Evolutionary conservation across 345 rosid species (phyloP), one percentile per base, ranked within the genome.

Genomic region (Crucihimalaya himalaica): DNA sequence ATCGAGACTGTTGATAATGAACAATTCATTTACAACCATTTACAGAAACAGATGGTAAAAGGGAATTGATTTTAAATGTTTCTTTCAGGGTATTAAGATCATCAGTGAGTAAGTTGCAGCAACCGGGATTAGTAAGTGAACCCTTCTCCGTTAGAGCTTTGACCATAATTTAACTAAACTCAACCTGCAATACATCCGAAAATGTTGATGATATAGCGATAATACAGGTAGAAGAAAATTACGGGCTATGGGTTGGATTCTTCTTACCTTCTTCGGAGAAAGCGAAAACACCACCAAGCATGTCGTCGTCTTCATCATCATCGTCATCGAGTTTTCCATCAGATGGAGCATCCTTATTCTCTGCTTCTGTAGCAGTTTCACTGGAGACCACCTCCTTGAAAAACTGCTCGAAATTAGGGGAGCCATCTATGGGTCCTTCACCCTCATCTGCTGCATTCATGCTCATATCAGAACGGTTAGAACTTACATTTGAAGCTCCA

Each of bases 181-280:
- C 69, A 55, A 47, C 70, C 78, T 63, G 40, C 57, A 72, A 68
- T 52, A 21, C 2, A 57, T 2, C 12, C 16, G 28, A 57, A 28
- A 7, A 20, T 40, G 42, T 61, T 5, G 20, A 47, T 7, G 47
- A 59, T 39, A 16, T 51, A 59, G 19, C 4, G 10, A 39, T 18
- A 16, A 45, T n/a, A 45, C 46, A 7, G 0, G 14, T 5, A 2
- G 20, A n/a, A 16, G 4, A 18, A 31, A 6, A 2, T 58, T 27
- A 14, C 16, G 2, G 46, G 15, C 5, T 28, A 28, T 25, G 23
- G 9, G 35, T 42, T 19, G 46, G 15, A 55, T 23, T 13, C 40
- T 74, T 43, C 71, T 27, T 82, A 92, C 99, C 99, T 84, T 87
- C 92, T 82, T 96, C 96, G 3, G 91, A 96, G 85, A 96, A 96